Conservation (phyloP, 441 rosid species). For the Codiaeum variegatum region DNA sequence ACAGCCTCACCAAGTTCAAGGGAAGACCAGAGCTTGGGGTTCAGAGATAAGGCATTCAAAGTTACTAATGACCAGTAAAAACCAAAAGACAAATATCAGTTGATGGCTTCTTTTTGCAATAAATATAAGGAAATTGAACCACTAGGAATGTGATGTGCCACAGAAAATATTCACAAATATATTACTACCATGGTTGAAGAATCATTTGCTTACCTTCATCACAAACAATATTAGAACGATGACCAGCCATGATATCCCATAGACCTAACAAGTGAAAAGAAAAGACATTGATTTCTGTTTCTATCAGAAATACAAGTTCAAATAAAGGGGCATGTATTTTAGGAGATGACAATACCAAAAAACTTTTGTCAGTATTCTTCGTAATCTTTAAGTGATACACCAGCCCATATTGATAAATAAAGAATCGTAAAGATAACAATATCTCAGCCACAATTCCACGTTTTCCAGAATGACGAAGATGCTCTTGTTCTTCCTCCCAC, state of each 20-base stretch:
- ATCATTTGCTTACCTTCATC: constrained; percentile 71
- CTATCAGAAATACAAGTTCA: neutral
- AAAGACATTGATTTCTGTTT: constrained; percentile 3
- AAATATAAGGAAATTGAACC: neutral
- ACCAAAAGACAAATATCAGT: neutral
- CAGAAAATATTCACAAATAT: neutral
- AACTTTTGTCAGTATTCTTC: constrained; percentile 39
- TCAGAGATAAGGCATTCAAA: neutral
- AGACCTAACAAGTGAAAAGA: constrained; percentile 51
- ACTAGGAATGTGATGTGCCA: neutral
- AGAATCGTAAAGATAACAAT: constrained; percentile 72
- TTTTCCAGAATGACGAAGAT: constrained; percentile 80
- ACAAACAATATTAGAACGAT: constrained; percentile 80
- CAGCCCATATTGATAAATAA: constrained; percentile 94
- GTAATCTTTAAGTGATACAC: constrained; percentile 82
- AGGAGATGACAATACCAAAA: constrained; percentile 54
- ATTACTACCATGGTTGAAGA: neutral
- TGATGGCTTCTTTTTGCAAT: neutral
- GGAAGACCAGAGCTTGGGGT: neutral
- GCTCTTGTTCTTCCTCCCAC: constrained; percentile 99
- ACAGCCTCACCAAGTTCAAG: neutral
- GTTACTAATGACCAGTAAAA: neutral
- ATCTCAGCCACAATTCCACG: constrained; percentile 93
- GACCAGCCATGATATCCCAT: constrained; percentile 94
- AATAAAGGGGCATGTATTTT: constrained; percentile 5